Percentiles rank a stretch among this genome's conserved stretches.
phyloP scores from a whole-genome alignment of 805 yeast species.

The Wickerhamiella occidentalis region DNA sequence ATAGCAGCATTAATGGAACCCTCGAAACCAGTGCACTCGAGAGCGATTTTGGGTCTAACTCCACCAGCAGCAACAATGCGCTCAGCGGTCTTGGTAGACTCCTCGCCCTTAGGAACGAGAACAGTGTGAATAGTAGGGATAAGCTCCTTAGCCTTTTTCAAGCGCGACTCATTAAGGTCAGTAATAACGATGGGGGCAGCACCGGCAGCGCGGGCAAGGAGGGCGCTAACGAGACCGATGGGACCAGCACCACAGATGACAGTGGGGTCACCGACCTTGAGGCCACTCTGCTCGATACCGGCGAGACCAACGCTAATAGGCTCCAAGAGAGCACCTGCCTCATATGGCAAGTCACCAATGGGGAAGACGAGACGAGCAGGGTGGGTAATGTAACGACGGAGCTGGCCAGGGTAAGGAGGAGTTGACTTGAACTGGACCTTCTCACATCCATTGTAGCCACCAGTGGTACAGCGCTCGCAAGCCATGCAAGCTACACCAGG shows the following conservation, averaged over 20 bases:
- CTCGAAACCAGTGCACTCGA: constrained; percentile 48
- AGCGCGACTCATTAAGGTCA: constrained; percentile 35
- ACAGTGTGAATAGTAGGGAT: constrained; percentile 39
- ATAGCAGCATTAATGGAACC: constrained; percentile 37
- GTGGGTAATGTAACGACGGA: constrained; percentile 29
- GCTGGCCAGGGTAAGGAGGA: constrained; percentile 29
- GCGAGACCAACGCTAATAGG: constrained; percentile 44
- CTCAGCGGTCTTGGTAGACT: constrained; percentile 26
- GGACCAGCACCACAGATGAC: constrained; percentile 48
- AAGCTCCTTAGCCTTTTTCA: constrained; percentile 36
- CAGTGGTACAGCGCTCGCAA: constrained; percentile 28
- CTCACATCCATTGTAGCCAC: constrained; percentile 31
- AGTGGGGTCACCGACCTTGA: constrained; percentile 39
- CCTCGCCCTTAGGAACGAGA: constrained; percentile 33
- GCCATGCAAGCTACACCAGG: constrained; percentile 42
- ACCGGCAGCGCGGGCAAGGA: constrained; percentile 41
- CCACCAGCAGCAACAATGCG: constrained; percentile 32
- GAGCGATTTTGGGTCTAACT: constrained; percentile 32
- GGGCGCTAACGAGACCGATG: constrained; percentile 41
- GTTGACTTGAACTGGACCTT: constrained; percentile 29
- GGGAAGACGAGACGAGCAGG: constrained; percentile 31
- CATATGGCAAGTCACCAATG: constrained; percentile 34
- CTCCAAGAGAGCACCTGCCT: constrained; percentile 45
- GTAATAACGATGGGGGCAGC: constrained; percentile 42
- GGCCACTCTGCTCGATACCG: constrained; percentile 38